phyloP scores from a whole-genome alignment of 192 early-diverging fungal species.

The Physocladia obscura region DNA sequence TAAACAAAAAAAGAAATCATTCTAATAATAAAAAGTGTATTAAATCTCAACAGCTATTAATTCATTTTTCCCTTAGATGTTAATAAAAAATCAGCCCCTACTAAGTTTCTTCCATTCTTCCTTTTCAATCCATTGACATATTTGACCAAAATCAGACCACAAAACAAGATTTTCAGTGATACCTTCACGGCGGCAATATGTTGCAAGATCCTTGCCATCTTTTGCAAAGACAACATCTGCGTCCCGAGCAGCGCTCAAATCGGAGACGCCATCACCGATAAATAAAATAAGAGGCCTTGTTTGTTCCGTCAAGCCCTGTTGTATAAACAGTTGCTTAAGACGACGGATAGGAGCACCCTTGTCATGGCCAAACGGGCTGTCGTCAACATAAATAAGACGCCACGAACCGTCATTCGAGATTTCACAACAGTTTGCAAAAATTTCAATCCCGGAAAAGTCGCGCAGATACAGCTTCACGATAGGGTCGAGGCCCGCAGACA shows the following conservation, averaged over 20 bases:
- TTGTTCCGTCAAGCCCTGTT: neutral
- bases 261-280: conserved; percentile 77
- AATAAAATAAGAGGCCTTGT: conserved; percentile 59
- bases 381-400: conserved; percentile 65
- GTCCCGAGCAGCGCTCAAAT: conserved; percentile 72
- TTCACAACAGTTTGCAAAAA: conserved; percentile 60
- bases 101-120: too few species aligned
- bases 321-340: conserved; percentile 4
- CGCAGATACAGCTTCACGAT: conserved; percentile 55
- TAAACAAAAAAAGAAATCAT: too few species aligned
- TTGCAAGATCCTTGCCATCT: conserved; percentile 66
- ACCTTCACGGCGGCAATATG: conserved; percentile 60
- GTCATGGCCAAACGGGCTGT: conserved; percentile 41
- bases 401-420: conserved; percentile 49
- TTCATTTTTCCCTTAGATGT: too few species aligned
- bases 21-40: too few species aligned
- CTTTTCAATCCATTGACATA: conserved; percentile 38
- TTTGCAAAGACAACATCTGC: conserved; percentile 77
- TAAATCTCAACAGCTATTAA: too few species aligned
- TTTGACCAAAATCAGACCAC: conserved; percentile 56
- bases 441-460: conserved; percentile 42
- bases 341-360: conserved; percentile 33
- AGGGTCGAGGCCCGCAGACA: conserved; percentile 55
- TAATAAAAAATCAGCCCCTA: too few species aligned
- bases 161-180: conserved; percentile 45